Evolutionary conservation across 768 basidiomycete species (phyloP), one percentile per base, ranked within the genome.

Genomic region (Mycena pura): DNA sequence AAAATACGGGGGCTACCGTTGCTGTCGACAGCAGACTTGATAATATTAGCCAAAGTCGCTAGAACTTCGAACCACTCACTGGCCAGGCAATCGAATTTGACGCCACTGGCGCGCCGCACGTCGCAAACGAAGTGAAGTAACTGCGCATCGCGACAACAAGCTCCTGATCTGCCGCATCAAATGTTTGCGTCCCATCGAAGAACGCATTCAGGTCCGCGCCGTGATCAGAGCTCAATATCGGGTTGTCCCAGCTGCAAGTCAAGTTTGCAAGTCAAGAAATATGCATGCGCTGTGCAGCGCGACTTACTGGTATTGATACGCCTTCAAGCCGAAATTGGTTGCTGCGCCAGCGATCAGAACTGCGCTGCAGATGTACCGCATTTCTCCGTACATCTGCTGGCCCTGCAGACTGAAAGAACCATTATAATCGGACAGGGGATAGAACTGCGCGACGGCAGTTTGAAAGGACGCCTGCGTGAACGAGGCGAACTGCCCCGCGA

Each of bases 371-470:
- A 81, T 79, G 50, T 80, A 81, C 46, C 80, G 67, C 53, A 72
- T 72, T 57, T 81, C 80, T 15, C 80, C 80, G 52, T 81, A 81
- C 77, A 81, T 80, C 63, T 79, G 77, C 49, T 79, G 77, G 10
- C 74, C 78, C 59, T 80, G 78, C 10, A 76, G 69, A 53, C 76
- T 75, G 38, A 78, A 73, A 5, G 75, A 77, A 17, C 64, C 69
- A 29, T 69, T 65, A 60, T 71, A 81, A 32, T 72, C 69, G 7
- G 64, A 57, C 24, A 79, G 62, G 0, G 80, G 78, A 54, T 81
- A 81, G 13, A 69, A 60, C 8, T 57, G 2, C 5, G 39, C 39
- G 22, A 77, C 46, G 21, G 73, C 76, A 8, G 61, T 55, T 17
- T 71, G 56, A 49, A 79, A 73, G 2, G 78, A 72, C 11, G 57